Percentiles rank a stretch among this genome's conserved stretches.
These are phyloP conservation scores for Mycena olivaceomarginata DNA, from an alignment of 768 basidiomycete genomes.

Conservation along the genomic window DNA sequence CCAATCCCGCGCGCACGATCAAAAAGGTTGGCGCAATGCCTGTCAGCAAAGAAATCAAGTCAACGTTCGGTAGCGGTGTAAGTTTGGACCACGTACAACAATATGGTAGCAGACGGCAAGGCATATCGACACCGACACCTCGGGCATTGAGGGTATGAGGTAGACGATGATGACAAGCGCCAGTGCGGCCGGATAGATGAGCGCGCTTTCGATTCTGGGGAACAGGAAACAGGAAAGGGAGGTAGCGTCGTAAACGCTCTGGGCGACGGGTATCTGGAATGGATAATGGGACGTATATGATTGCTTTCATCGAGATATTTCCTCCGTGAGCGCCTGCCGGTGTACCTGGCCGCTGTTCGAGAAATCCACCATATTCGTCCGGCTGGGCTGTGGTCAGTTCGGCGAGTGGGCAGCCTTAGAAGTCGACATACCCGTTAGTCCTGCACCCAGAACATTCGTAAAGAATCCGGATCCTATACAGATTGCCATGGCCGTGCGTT, in stretches of 20 bases:
- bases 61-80: too few relatives aligned
- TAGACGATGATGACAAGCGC: not conserved
- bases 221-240: too few relatives aligned
- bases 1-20: slow-evolving; percentile 22
- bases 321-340: not conserved
- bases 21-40: slow-evolving; percentile 27
- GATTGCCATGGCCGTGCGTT: slow-evolving; percentile 9
- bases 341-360: not conserved
- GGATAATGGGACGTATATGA: not conserved
- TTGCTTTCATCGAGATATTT: slow-evolving; percentile 24
- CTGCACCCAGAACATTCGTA: slow-evolving; percentile 15
- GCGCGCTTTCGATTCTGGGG: slow-evolving; percentile 25
- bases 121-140: slow-evolving; percentile 21
- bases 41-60: not conserved
- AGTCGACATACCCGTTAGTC: slow-evolving; percentile 1
- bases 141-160: not conserved
- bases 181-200: slow-evolving; percentile 29
- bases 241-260: too few relatives aligned
- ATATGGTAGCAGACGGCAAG: slow-evolving; percentile 20
- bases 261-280: too few relatives aligned
- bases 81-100: not conserved
- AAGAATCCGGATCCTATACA: slow-evolving; percentile 18
- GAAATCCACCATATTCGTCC: slow-evolving; percentile 38
- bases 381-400: not conserved
- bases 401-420: not conserved